Conservation (phyloP, 129 eudicot genomes). For the Logfia minima region DNA sequence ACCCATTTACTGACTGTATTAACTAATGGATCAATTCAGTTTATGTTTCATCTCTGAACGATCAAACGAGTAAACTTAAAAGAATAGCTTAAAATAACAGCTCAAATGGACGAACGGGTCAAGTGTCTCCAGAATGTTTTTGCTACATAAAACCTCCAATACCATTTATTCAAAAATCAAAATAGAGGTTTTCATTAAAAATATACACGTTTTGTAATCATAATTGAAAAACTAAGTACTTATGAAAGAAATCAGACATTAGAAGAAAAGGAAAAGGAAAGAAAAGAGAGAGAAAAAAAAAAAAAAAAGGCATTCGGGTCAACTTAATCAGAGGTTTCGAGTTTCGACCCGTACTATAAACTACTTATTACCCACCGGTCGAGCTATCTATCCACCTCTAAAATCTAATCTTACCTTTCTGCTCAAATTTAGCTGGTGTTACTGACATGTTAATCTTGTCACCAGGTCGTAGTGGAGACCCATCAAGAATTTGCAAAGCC, state of each 20-base stretch:
- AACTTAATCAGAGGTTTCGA: neutral
- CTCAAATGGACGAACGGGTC: neutral
- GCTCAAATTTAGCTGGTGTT: constrained; percentile 87
- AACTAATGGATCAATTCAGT: constrained; percentile 9
- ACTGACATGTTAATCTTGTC: constrained; percentile 75
- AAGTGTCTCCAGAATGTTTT: constrained; percentile 3
- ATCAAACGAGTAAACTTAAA: constrained; percentile 4
- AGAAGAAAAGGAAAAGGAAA: neutral
- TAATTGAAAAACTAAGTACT: neutral
- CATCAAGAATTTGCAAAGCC: constrained; percentile 89
- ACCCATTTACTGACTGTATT: constrained; percentile 2
- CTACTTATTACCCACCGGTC: constrained; percentile 6
- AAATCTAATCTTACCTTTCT: constrained; percentile 59
- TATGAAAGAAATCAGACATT: neutral
- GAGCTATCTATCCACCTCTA: neutral
- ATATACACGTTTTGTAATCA: neutral
- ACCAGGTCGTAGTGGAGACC: constrained; percentile 82
- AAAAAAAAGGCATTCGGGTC: neutral
- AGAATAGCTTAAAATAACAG: neutral
- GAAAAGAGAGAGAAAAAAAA: too few relatives aligned
- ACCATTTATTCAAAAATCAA: constrained; percentile 12
- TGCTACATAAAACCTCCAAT: constrained; percentile 15
- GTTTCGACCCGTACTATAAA: neutral
- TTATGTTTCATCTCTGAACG: constrained; percentile 8
- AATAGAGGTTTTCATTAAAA: neutral